Percentiles rank a stretch among this genome's conserved stretches.
These are phyloP conservation scores for Nevesoporus exiguus DNA, from an alignment of 768 basidiomycete genomes.

Conservation along the genomic window DNA sequence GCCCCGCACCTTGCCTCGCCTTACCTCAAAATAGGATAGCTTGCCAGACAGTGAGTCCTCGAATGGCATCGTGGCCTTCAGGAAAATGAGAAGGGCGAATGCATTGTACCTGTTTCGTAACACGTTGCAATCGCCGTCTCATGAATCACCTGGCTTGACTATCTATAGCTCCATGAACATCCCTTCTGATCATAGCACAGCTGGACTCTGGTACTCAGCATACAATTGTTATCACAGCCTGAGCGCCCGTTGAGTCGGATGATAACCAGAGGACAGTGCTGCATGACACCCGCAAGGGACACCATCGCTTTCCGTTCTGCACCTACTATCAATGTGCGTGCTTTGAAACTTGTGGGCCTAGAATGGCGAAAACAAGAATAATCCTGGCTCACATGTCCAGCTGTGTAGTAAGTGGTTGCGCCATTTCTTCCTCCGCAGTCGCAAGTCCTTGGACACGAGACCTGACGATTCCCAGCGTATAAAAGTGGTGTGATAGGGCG, in stretches of 20 bases:
- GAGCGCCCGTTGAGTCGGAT: neutral
- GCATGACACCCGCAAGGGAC: neutral
- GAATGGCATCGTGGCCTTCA: no score
- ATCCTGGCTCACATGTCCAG: conserved; percentile 15
- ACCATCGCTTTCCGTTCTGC: neutral
- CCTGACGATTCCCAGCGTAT: conserved; percentile 5
- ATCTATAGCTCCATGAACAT: neutral
- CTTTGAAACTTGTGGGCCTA: neutral
- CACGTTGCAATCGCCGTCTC: neutral
- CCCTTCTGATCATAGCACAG: neutral
- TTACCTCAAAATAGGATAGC: no score
- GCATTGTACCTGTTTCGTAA: neutral
- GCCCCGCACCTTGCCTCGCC: no score
- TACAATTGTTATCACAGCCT: neutral
- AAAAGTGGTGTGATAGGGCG: conserved; percentile 7
- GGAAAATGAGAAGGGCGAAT: neutral
- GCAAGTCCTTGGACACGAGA: conserved; percentile 4
- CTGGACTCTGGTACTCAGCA: neutral
- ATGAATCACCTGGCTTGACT: neutral
- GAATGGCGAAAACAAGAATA: conserved; percentile 14
- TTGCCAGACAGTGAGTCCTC: no score
- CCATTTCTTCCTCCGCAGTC: conserved; percentile 12
- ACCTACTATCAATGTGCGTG: neutral
- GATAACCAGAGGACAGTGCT: neutral
- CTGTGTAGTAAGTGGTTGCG: conserved; percentile 12